Conservation (phyloP, 108 stramenopile species). For the Chaetoceros muelleri region DNA sequence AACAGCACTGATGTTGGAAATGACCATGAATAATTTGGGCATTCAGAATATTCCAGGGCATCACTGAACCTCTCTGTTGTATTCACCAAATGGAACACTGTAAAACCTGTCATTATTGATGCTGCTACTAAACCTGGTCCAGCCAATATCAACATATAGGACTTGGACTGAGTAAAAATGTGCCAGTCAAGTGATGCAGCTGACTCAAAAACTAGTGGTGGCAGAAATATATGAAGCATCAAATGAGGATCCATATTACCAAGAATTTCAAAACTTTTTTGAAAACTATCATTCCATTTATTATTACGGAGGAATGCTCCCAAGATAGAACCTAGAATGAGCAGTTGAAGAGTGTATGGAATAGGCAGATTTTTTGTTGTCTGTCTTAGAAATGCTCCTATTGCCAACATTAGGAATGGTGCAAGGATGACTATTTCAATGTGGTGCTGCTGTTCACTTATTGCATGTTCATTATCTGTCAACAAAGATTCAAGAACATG, state of each 20-base stretch:
- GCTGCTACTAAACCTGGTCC: constrained; percentile 12
- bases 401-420: constrained; percentile 7
- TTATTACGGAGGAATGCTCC: constrained; percentile 4
- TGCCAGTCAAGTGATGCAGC: constrained; percentile 16
- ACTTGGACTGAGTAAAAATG: constrained; percentile 13
- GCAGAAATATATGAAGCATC: constrained; percentile 41
- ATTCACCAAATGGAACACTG: constrained; percentile 2
- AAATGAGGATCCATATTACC: constrained; percentile 4
- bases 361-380: constrained; percentile 1
- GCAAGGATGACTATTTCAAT: constrained; percentile 7
- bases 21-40: constrained; percentile 5
- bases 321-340: constrained; percentile 1
- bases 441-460: no score
- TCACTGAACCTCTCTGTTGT: not conserved
- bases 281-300: constrained; percentile 1
- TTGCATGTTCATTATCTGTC: no score
- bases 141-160: constrained; percentile 8
- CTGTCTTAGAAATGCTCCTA: constrained; percentile 3
- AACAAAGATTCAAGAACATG: no score
- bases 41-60: not conserved
- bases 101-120: constrained; percentile 1
- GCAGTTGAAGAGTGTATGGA: constrained; percentile 9
- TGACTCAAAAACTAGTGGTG: constrained; percentile 53
- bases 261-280: not conserved
- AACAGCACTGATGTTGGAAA: constrained; percentile 30